phyloP scores from a whole-genome alignment of 768 basidiomycete species.

The Leccinum longicurvipes region DNA sequence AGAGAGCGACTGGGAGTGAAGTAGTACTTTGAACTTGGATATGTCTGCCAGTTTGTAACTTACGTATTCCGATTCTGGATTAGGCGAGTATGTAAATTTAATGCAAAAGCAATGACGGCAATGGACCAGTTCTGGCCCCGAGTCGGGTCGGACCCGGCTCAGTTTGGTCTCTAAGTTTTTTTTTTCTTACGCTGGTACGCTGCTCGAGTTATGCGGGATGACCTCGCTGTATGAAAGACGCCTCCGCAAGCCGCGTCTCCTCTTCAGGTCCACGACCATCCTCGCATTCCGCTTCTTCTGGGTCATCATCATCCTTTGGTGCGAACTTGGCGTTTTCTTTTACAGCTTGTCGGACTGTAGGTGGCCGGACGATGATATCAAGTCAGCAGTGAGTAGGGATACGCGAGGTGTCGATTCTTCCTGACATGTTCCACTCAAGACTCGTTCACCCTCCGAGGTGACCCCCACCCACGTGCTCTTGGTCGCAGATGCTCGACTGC shows the following conservation, averaged over 20 bases:
- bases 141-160: neutral
- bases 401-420: neutral
- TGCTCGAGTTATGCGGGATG: conserved; percentile 27
- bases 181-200: neutral
- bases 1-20: conserved; percentile 61
- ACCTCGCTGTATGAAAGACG: conserved; percentile 29
- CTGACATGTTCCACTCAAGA: conserved; percentile 11
- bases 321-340: conserved; percentile 58
- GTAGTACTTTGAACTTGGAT: too few relatives aligned
- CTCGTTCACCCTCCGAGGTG: conserved; percentile 5
- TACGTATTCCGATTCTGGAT: too few relatives aligned
- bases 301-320: conserved; percentile 60
- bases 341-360: conserved; percentile 55
- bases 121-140: neutral
- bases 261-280: conserved; percentile 32
- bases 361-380: conserved; percentile 49
- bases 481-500: conserved; percentile 67
- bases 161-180: neutral
- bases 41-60: conserved; percentile 16
- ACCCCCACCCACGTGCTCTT: conserved; percentile 58
- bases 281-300: conserved; percentile 49
- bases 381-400: conserved; percentile 25
- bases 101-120: conserved; percentile 7
- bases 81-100: conserved; percentile 7
- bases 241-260: conserved; percentile 20